Percentiles rank a stretch among this genome's conserved stretches.
Evolutionary conservation across 2,329 filamentous ascomycete genomes (phyloP).

Genomic region (Sarocladium kiliense): DNA sequence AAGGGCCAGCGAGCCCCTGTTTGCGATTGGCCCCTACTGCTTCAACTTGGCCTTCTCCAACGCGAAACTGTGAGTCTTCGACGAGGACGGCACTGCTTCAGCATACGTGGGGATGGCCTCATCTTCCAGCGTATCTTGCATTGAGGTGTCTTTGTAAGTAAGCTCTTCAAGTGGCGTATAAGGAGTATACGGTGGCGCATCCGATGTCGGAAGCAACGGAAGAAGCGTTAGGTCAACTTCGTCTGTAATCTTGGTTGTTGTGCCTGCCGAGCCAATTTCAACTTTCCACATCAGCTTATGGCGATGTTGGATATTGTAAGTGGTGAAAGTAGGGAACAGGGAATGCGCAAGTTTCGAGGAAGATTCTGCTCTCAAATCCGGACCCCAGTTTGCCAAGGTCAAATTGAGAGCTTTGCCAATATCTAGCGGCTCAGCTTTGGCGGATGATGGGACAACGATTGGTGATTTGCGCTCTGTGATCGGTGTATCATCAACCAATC

Average conservation of each 20-base stretch:
- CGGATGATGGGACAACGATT: slow-evolving; percentile 9
- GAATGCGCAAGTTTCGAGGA: slow-evolving; percentile 7
- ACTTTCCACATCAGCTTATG: slow-evolving; percentile 18
- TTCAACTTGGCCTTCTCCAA: not conserved
- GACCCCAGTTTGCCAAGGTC: not conserved
- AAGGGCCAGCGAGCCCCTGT: no score
- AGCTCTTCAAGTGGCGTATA: not conserved
- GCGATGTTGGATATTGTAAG: slow-evolving; percentile 20
- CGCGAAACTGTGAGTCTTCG: not conserved
- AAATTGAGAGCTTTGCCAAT: slow-evolving; percentile 11
- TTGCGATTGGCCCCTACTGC: not conserved
- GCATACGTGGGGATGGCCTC: slow-evolving; percentile 1
- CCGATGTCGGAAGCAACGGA: not conserved
- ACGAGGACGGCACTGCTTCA: not conserved
- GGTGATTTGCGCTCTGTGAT: not conserved
- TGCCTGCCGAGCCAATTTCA: not conserved
- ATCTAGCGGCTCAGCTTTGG: slow-evolving; percentile 9
- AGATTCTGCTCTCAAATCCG: slow-evolving; percentile 13
- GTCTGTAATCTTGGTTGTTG: not conserved
- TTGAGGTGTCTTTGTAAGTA: not conserved
- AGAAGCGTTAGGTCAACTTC: not conserved
- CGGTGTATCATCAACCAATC: not conserved
- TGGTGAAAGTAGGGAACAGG: slow-evolving; percentile 17
- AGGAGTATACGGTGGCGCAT: not conserved
- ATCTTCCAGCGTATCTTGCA: not conserved